These are phyloP conservation scores for Termitomyces sp. DNA, from an alignment of 768 basidiomycete genomes.

Conservation along the genomic window DNA sequence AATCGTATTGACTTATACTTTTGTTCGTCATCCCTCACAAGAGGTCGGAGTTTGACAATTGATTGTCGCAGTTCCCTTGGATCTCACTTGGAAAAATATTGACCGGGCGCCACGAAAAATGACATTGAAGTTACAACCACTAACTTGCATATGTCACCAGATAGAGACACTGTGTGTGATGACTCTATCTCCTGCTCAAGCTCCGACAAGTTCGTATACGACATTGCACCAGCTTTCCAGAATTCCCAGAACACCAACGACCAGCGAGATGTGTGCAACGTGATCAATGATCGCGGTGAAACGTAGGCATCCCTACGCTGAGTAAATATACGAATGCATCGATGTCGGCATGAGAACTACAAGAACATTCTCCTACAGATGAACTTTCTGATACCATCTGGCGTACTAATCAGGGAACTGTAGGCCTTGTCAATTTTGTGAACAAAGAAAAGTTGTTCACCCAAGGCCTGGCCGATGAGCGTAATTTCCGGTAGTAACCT, in stretches of 20 bases:
- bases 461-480: background rate
- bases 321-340: too few relatives aligned
- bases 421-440: background rate
- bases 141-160: background rate
- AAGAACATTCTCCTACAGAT: background rate
- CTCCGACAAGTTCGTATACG: background rate
- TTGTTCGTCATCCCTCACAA: background rate
- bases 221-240: background rate
- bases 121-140: too few relatives aligned
- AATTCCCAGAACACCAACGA: background rate
- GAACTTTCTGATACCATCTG: background rate
- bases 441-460: background rate
- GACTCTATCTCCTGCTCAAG: background rate
- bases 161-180: background rate
- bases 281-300: background rate
- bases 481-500: too few relatives aligned
- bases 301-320: background rate
- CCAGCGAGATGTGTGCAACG: background rate
- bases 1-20: background rate
- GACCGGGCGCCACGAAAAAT: too few relatives aligned
- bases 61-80: too few relatives aligned
- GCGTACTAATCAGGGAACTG: too few relatives aligned
- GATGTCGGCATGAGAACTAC: background rate
- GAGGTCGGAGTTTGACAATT: background rate
- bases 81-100: too few relatives aligned